Base-by-base conservation (phyloP, 225 moss, liverwort and hornwort genomes). In the Rhytidiadelphus loreus region DNA sequence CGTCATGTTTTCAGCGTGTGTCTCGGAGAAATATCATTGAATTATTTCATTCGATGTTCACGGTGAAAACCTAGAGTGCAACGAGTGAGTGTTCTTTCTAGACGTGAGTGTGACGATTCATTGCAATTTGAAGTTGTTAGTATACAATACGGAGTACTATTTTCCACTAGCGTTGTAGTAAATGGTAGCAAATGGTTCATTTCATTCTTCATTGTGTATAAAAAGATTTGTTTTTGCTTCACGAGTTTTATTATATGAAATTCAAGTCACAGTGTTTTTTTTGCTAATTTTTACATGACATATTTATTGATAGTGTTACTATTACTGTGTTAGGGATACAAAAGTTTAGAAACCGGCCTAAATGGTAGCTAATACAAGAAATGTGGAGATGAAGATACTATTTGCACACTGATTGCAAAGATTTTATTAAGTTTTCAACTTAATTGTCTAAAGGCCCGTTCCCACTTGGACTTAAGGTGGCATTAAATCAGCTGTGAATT, bases 1-100 rank as follows among this genome's bases (percentile, higher is more conserved):
- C 7, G 4, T n/a, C n/a, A 13, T 0, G 4, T 68, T 68, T 68
- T 68, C 12, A 66, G 12, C n/a, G n/a, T n/a, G n/a, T 14, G 14
- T 68, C 4, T 0, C 0, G 2, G 22, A 7, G 12, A n/a, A 21
- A 37, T 12, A n/a, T 12, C 66, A 68, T 68, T 4, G 0, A 7
- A 68, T 68, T 22, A 21, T 21, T 37, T 37, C 22, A 66, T 65
- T 0, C 12, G 3, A 11, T 0, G 2, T 65, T 37, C 21, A 65
- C 0, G 0, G 21, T 65, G 21, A 37, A 65, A 37, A 65, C 2
- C 2, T 37, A 21, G 20, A 66, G 7, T 0, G 2, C 0, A 4
- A n/a, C 4, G 0, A 66, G 12, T 21, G 66, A 66, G 37, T 0
- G 0, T 22, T 66, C 2, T 21, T 66, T 12, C 37, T 37, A 1